These are phyloP conservation scores for Haematococcus sp. DNA, from an alignment of 139 green algal genomes.

Conservation along the genomic window DNA sequence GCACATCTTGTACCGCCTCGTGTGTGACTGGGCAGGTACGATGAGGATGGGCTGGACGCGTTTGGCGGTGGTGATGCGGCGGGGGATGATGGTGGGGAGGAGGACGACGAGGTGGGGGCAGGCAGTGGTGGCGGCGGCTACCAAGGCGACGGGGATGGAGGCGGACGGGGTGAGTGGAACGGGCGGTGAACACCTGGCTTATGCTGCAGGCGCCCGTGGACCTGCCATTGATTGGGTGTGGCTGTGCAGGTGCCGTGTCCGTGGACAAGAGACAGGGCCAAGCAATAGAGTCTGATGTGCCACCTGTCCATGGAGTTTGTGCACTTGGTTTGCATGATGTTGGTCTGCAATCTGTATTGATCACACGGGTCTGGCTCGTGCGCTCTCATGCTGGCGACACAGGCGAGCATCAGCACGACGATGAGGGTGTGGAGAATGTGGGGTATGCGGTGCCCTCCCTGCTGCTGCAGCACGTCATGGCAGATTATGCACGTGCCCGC, in stretches of 20 bases:
- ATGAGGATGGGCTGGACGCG: constrained; percentile 13
- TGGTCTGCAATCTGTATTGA: too few relatives aligned
- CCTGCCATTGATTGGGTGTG: too few relatives aligned
- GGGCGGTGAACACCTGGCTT: too few relatives aligned
- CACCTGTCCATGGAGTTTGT: too few relatives aligned
- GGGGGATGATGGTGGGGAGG: neutral
- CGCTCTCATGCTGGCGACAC: too few relatives aligned
- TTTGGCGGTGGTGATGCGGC: neutral
- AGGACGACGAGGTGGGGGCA: constrained; percentile 1
- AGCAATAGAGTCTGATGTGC: too few relatives aligned
- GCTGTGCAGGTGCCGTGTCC: too few relatives aligned
- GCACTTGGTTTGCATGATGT: too few relatives aligned
- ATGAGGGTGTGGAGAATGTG: constrained; percentile 43
- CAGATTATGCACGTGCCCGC: constrained; percentile 46
- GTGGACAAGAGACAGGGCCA: too few relatives aligned
- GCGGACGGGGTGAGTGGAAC: neutral
- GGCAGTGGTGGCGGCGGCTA: neutral
- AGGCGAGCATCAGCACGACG: constrained; percentile 11
- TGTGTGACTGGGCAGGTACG: constrained; percentile 14
- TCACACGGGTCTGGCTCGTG: too few relatives aligned
- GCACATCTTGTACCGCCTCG: too few relatives aligned
- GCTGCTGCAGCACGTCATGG: constrained; percentile 82
- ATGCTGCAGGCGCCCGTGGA: too few relatives aligned
- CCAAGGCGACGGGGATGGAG: neutral
- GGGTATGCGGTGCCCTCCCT: constrained; percentile 73